A percentile compares a stretch with the other conserved stretches of the same genome.
Evolutionary conservation across 768 basidiomycete species (phyloP).

Genomic region (Nevesoporus exiguus): DNA sequence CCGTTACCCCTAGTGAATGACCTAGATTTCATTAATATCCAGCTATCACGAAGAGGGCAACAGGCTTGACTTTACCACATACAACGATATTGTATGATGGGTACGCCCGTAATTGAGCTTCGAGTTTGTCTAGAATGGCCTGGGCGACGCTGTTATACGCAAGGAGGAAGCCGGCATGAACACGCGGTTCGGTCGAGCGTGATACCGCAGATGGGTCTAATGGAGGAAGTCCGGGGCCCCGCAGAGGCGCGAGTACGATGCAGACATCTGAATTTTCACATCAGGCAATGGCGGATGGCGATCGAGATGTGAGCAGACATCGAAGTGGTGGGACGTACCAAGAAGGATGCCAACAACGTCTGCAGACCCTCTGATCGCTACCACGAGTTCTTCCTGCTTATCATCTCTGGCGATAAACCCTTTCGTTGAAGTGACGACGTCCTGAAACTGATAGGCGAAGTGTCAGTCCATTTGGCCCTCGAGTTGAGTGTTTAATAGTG

Average conservation of each 20-base stretch:
- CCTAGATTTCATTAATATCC: conserved; percentile 21
- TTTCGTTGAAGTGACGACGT: conserved; percentile 37
- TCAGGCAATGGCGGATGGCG: background rate
- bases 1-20: conserved; percentile 39
- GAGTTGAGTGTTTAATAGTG: background rate
- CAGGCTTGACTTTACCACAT: conserved; percentile 24
- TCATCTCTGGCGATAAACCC: conserved; percentile 47
- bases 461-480: background rate
- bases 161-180: conserved; percentile 37
- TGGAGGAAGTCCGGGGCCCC: conserved; percentile 26
- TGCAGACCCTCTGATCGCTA: conserved; percentile 41
- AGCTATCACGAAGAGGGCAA: background rate
- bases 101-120: conserved; percentile 28
- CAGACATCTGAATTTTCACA: conserved; percentile 19
- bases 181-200: conserved; percentile 19
- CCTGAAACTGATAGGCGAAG: conserved; percentile 31
- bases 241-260: conserved; percentile 19
- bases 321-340: conserved; percentile 2
- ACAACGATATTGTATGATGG: conserved; percentile 34
- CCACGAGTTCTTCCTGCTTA: conserved; percentile 37
- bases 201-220: background rate
- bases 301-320: background rate
- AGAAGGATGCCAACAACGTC: conserved; percentile 16
- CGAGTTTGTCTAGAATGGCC: conserved; percentile 29
- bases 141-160: conserved; percentile 35